Percentiles rank a stretch among this genome's conserved stretches.
Conservation (phyloP, 2,329 filamentous ascomycete genomes). For the Fusarium subtropicale region DNA sequence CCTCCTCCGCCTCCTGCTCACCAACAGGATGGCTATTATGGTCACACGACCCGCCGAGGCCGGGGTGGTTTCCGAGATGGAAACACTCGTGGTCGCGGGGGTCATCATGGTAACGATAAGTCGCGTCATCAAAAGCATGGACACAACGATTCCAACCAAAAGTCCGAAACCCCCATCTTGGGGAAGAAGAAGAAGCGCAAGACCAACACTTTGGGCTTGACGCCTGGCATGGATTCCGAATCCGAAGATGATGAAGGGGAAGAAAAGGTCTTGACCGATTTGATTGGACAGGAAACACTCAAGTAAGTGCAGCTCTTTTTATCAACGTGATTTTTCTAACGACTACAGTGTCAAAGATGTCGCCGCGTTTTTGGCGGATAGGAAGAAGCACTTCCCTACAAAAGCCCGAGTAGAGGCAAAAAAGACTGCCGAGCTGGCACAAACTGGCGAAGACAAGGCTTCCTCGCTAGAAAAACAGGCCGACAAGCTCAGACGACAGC, state of each 20-base stretch:
- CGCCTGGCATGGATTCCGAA: conserved; percentile 72
- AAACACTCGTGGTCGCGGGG: conserved; percentile 57
- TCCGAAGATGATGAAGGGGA: conserved; percentile 76
- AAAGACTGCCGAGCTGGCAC: conserved; percentile 61
- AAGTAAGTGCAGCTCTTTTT: conserved; percentile 57
- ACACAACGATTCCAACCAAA: conserved; percentile 49
- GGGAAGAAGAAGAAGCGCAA: conserved; percentile 78
- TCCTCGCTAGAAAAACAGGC: conserved; percentile 69
- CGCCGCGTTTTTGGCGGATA: conserved; percentile 82
- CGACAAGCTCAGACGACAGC: conserved; percentile 71
- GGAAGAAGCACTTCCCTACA: conserved; percentile 84
- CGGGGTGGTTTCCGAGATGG: conserved; percentile 53
- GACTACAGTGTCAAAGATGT: conserved; percentile 73
- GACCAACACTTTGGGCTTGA: conserved; percentile 78
- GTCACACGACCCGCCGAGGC: conserved; percentile 53
- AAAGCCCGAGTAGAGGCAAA: conserved; percentile 74
- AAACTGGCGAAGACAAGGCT: conserved; percentile 69
- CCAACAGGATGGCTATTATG: conserved; percentile 52
- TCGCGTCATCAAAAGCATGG: conserved; percentile 54
- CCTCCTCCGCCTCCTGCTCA: conserved; percentile 54
- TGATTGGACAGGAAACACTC: conserved; percentile 67
- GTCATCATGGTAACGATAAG: conserved; percentile 59
- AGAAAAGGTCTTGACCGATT: conserved; percentile 72
- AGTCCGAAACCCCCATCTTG: conserved; percentile 58
- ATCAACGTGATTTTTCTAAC: conserved; percentile 21